Percentiles rank a stretch among this genome's conserved stretches.
These are phyloP conservation scores for Oryza glaberrima DNA, from an alignment of 176 grass and related monocot species.

Conservation along the genomic window DNA sequence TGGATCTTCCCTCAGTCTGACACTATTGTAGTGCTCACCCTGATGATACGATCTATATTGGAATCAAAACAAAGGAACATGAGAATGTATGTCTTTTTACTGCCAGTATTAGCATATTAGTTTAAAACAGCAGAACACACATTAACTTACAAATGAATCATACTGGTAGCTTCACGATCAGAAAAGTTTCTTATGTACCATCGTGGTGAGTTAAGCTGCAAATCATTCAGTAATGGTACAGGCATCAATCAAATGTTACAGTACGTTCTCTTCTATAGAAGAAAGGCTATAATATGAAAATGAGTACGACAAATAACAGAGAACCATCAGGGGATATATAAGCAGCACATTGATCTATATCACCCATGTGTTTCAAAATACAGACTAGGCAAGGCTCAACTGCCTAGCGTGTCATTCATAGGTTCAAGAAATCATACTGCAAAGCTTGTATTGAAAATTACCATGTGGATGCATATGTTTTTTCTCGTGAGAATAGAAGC, in stretches of 20 bases:
- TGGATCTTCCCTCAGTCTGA: slow-evolving; percentile 85
- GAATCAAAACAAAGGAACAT: slow-evolving; percentile 15
- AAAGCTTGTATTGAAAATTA: slow-evolving; percentile 30
- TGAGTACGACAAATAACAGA: not conserved
- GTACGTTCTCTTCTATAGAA: not conserved
- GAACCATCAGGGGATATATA: not conserved
- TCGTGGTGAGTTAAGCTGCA: slow-evolving; percentile 77
- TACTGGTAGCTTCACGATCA: slow-evolving; percentile 62
- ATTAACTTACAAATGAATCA: slow-evolving; percentile 94
- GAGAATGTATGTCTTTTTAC: slow-evolving; percentile 9
- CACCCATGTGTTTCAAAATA: not conserved
- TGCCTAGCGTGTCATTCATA: not conserved
- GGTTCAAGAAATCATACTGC: not conserved
- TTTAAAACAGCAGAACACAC: not conserved
- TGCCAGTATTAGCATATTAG: not conserved
- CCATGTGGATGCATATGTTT: slow-evolving; percentile 97
- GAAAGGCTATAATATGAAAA: not conserved
- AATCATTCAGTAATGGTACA: slow-evolving; percentile 30
- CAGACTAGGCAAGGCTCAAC: not conserved
- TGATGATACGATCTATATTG: slow-evolving; percentile 79
- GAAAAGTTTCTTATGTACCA: slow-evolving; percentile 96
- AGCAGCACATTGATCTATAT: not conserved
- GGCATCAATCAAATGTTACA: not conserved
- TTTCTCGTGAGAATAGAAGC: slow-evolving; percentile 77
- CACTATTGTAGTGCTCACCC: slow-evolving; percentile 91